These are phyloP conservation scores for Alternaria hordeiaustralica DNA, from an alignment of 2,329 filamentous ascomycete species.

Conservation along the genomic window DNA sequence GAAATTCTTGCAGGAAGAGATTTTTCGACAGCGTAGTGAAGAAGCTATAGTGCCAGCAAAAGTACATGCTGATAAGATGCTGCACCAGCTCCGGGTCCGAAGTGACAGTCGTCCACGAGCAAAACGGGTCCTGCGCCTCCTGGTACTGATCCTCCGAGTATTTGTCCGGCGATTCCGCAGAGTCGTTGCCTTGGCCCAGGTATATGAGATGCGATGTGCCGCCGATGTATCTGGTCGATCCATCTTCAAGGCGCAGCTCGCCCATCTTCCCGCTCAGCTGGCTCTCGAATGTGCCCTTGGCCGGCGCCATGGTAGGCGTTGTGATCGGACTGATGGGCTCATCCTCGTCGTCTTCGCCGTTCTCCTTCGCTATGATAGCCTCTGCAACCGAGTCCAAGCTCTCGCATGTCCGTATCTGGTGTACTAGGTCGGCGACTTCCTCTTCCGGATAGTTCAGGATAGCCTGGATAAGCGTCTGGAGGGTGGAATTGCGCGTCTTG, in stretches of 20 bases:
- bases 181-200: slow-evolving; percentile 54
- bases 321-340: slow-evolving; percentile 41
- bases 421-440: slow-evolving; percentile 80
- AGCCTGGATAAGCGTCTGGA: slow-evolving; percentile 91
- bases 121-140: slow-evolving; percentile 71
- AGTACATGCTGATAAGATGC: slow-evolving; percentile 96
- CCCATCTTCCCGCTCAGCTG: slow-evolving; percentile 94
- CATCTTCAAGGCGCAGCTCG: slow-evolving; percentile 84
- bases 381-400: slow-evolving; percentile 70
- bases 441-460: slow-evolving; percentile 91
- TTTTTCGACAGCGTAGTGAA: slow-evolving; percentile 89
- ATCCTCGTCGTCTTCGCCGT: slow-evolving; percentile 53
- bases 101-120: slow-evolving; percentile 88
- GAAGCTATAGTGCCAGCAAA: slow-evolving; percentile 96
- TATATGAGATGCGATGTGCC: slow-evolving; percentile 94
- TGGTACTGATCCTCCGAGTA: slow-evolving; percentile 55
- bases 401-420: slow-evolving; percentile 86
- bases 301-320: slow-evolving; percentile 45
- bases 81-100: slow-evolving; percentile 77
- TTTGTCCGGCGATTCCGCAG: slow-evolving; percentile 35
- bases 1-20: slow-evolving; percentile 86
- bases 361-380: slow-evolving; percentile 62
- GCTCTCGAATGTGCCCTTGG: slow-evolving; percentile 65
- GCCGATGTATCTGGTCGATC: slow-evolving; percentile 87
- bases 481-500: slow-evolving; percentile 83